Conservation (phyloP, 805 yeast genomes). For the Maudiozyma turicensis region DNA sequence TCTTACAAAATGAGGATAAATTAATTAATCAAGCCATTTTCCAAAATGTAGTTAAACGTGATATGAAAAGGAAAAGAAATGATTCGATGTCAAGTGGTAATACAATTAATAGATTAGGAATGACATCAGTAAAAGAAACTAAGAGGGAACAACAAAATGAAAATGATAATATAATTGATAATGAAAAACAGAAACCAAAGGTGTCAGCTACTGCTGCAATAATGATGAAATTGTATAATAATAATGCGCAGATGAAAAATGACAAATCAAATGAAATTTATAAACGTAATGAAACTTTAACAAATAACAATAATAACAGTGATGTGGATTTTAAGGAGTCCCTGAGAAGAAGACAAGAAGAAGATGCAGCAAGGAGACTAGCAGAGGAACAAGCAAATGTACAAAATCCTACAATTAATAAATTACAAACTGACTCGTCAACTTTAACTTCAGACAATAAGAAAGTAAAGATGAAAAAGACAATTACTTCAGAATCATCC, state of each 20-base stretch:
- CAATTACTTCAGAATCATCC: conserved; percentile 1
- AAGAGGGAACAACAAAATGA: background rate
- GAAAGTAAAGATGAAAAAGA: conserved; percentile 4
- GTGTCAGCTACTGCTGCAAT: conserved; percentile 11
- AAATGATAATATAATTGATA: background rate
- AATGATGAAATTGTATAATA: conserved; percentile 12
- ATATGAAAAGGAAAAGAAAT: conserved; percentile 18
- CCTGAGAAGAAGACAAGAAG: background rate
- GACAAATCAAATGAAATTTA: conserved; percentile 3
- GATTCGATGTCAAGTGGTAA: conserved; percentile 5
- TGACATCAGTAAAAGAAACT: conserved; percentile 2
- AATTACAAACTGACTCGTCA: background rate
- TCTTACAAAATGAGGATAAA: conserved; percentile 15
- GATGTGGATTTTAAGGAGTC: background rate
- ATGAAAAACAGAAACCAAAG: background rate
- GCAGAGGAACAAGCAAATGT: background rate
- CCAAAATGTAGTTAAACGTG: conserved; percentile 14
- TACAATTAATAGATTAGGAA: background rate
- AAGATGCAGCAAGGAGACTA: background rate
- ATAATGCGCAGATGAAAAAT: conserved; percentile 5
- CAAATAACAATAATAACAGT: background rate
- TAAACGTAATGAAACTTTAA: background rate
- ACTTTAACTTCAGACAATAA: conserved; percentile 4
- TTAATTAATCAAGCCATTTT: conserved; percentile 14
- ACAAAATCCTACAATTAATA: background rate